A percentile compares a stretch with the other conserved stretches of the same genome.
These are phyloP conservation scores for Trichopus zeylanicus DNA, from an alignment of 116 monocot species.

Conservation along the genomic window DNA sequence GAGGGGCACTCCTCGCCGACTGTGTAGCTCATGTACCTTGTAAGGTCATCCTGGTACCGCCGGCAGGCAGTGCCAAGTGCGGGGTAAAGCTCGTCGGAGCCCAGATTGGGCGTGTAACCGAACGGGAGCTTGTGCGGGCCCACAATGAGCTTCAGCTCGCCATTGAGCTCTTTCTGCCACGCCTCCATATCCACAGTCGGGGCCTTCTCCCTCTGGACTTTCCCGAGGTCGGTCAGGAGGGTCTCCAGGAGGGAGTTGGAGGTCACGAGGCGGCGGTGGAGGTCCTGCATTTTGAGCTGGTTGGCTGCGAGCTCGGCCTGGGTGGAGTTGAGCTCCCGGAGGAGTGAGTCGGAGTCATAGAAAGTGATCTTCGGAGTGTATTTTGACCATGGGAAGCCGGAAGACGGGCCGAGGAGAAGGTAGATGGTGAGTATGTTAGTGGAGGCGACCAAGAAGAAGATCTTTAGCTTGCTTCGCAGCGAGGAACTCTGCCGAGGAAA, in stretches of 20 bases:
- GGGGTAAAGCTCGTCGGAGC: conserved; percentile 21
- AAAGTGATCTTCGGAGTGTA: conserved; percentile 8
- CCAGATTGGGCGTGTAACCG: conserved; percentile 22
- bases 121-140: conserved; percentile 37
- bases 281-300: neutral
- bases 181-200: neutral
- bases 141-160: conserved; percentile 26
- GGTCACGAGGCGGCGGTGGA: conserved; percentile 17
- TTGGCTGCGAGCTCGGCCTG: conserved; percentile 6
- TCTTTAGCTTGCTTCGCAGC: conserved; percentile 11
- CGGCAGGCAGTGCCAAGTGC: conserved; percentile 24
- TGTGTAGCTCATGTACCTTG: conserved; percentile 19
- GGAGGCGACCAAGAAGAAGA: conserved; percentile 15
- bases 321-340: conserved; percentile 29
- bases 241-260: conserved; percentile 29
- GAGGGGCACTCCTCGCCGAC: conserved; percentile 33
- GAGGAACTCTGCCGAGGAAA: neutral
- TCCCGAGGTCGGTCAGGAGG: conserved; percentile 18
- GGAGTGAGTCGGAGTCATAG: conserved; percentile 10
- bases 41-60: conserved; percentile 21
- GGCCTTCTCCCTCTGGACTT: neutral
- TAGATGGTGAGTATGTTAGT: conserved; percentile 24
- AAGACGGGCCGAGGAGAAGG: conserved; percentile 4
- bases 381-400: neutral
- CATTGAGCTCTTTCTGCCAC: conserved; percentile 14